Percentiles rank a stretch among this genome's conserved stretches.
Evolutionary conservation across 805 yeast species (phyloP).

Genomic region (Lipomyces sp.): DNA sequence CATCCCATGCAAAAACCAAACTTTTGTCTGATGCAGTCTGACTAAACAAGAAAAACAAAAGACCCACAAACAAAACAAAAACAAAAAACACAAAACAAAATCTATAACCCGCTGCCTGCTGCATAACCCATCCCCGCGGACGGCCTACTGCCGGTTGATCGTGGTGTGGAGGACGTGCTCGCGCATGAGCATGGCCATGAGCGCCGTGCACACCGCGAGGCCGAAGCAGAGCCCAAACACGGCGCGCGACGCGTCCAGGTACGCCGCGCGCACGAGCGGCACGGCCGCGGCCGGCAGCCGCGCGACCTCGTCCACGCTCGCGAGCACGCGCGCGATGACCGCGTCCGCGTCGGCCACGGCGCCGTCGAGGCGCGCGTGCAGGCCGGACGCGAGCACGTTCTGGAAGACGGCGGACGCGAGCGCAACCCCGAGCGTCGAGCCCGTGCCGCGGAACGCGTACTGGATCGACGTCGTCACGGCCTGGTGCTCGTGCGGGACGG

Average conservation of each 20-base stretch:
- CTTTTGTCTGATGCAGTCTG: too few relatives aligned
- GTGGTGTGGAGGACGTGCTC: conserved; percentile 27
- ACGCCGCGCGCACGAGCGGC: conserved; percentile 17
- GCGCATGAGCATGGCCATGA: conserved; percentile 19
- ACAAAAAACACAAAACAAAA: too few relatives aligned
- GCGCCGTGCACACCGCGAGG: conserved; percentile 17
- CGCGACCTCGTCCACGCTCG: conserved; percentile 15
- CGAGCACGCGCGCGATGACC: conserved; percentile 14
- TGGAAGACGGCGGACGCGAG: conserved; percentile 57
- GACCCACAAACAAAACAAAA: too few relatives aligned
- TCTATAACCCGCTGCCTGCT: too few relatives aligned
- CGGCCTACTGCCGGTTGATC: background rate
- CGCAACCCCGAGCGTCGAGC: conserved; percentile 66
- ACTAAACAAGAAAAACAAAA: too few relatives aligned
- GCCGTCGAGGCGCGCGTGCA: conserved; percentile 25
- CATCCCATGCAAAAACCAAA: too few relatives aligned
- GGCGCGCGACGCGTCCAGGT: conserved; percentile 25
- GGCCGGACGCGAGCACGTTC: conserved; percentile 36
- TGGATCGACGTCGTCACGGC: conserved; percentile 76
- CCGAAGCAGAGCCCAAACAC: conserved; percentile 20
- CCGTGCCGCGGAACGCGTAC: conserved; percentile 69
- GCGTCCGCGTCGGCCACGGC: conserved; percentile 23
- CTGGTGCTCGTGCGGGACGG: conserved; percentile 56
- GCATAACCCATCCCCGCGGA: too few relatives aligned
- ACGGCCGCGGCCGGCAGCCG: conserved; percentile 14